Conservation (phyloP, 2,329 filamentous ascomycete genomes). For the Penicillium sumatraense region DNA sequence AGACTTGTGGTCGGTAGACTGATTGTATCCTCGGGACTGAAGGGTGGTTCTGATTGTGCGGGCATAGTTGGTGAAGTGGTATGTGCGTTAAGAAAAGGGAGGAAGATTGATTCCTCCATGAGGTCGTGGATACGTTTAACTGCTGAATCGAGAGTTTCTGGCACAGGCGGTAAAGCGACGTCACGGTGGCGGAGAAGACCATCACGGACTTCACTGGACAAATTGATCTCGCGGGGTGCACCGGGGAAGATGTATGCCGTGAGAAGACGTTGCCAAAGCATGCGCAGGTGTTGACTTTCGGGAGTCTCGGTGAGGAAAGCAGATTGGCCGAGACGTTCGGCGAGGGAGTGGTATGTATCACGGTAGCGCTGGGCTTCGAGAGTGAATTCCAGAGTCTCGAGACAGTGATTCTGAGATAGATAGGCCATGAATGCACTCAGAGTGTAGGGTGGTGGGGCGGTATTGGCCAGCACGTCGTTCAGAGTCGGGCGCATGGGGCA, state of each 20-base stretch:
- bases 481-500: conserved; percentile 69
- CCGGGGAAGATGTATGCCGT: conserved; percentile 89
- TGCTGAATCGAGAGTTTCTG: conserved; percentile 77
- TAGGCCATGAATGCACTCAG: conserved; percentile 94
- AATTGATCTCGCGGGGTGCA: conserved; percentile 84
- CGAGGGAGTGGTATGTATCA: conserved; percentile 65
- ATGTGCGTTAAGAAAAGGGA: conserved; percentile 82
- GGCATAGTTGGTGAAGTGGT: conserved; percentile 54
- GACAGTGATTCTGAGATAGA: conserved; percentile 92
- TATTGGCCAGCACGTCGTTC: conserved; percentile 84
- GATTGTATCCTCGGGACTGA: conserved; percentile 42
- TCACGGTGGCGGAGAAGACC: conserved; percentile 69
- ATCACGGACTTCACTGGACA: conserved; percentile 84
- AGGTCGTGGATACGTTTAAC: conserved; percentile 89
- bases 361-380: conserved; percentile 89
- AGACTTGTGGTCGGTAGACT: conserved; percentile 33
- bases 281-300: conserved; percentile 71
- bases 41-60: conserved; percentile 50
- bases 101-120: conserved; percentile 95
- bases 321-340: conserved; percentile 54
- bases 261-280: conserved; percentile 85
- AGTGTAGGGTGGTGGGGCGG: conserved; percentile 85
- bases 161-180: conserved; percentile 67
- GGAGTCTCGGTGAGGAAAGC: conserved; percentile 57
- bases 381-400: conserved; percentile 96